Percentiles rank a stretch among this genome's conserved stretches.
phyloP scores from a whole-genome alignment of 768 basidiomycete species.

The Russula sp. region DNA sequence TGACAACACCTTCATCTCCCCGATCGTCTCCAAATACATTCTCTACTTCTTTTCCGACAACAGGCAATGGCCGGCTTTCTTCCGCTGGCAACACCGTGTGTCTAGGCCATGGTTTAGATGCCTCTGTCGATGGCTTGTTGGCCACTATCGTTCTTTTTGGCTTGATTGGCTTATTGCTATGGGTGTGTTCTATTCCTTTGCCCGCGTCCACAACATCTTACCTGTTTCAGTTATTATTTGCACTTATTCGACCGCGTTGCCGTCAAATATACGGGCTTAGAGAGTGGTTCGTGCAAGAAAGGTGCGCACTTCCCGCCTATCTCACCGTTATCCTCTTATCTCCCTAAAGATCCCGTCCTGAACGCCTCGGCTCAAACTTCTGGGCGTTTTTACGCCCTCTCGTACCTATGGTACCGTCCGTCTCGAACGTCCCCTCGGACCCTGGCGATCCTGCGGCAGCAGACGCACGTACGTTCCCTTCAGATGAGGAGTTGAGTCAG shows the following conservation, averaged over 20 bases:
- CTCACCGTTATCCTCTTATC: constrained; percentile 12
- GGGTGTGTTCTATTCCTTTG: constrained; percentile 43
- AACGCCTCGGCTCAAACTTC: constrained; percentile 47
- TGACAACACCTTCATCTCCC: constrained; percentile 6
- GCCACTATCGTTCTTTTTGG: constrained; percentile 51
- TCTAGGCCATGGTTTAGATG: constrained; percentile 58
- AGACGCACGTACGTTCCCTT: constrained; percentile 57
- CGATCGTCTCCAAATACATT: constrained; percentile 1
- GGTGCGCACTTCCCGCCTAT: constrained; percentile 37
- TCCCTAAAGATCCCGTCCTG: constrained; percentile 49
- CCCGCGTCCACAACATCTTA: not conserved
- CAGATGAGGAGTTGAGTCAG: constrained; percentile 68
- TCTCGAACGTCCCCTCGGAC: constrained; percentile 51
- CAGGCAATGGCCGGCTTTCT: constrained; percentile 16
- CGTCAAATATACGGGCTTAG: constrained; percentile 65
- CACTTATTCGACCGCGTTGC: constrained; percentile 57
- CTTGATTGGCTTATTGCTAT: constrained; percentile 53
- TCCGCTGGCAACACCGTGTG: constrained; percentile 39
- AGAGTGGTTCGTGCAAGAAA: constrained; percentile 70
- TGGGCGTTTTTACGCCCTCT: constrained; percentile 67
- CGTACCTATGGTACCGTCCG: constrained; percentile 53
- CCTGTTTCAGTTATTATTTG: constrained; percentile 50
- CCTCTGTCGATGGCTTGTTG: constrained; percentile 53
- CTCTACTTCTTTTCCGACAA: constrained; percentile 17
- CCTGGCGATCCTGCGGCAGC: constrained; percentile 41